Base-by-base conservation (phyloP, 2,329 filamentous ascomycete species). In the Fonsecaea pedrosoi region DNA sequence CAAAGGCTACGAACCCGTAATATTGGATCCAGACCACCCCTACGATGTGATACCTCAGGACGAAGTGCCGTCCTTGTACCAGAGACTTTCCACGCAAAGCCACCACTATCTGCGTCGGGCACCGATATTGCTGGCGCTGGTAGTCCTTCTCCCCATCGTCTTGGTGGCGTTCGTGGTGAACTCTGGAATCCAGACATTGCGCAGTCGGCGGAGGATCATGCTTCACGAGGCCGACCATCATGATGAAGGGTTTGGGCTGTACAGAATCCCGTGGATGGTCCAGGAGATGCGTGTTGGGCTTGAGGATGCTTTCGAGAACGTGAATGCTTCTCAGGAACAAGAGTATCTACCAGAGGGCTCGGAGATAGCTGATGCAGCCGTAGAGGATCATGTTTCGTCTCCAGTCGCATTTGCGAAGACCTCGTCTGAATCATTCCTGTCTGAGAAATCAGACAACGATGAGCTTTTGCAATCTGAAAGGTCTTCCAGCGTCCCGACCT, bases 241-340 rank as follows among this genome's bases (percentile, higher is more conserved):
- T 0, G 90, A 89, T 5, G 83, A 92, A 62, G 84, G 89, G 62
- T 83, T 91, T 15, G 83, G 86, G 15, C 85, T 87, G 57, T 97
- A 96, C 75, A 87, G 91, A 21, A 85, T 94, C 35, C 91, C 92
- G 0, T 80, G 95, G 9, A 84, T 92, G 73, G 86, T 94, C 71
- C 89, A 91, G 71, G 89, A 91, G 64, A 87, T 94, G 30, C 90
- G 90, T 48, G 87, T 87, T 64, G 89, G 89, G 30, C 89, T 94
- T 13, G 92, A 97, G 74, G 87, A 90, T 58, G 88, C 89, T 1
- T 92, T 92, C 73, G 92, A 92, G 77, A 87, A 87, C 45, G 82
- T 92, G 56, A 92, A 90, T 75, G 87, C 84, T 69, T 82, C 86
- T 2, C 90, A 92, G 73, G 82, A 83, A 59, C 87, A 92, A 67